These are phyloP conservation scores for Cinchona pubescens DNA, from an alignment of 257 asterid species.

Conservation along the genomic window DNA sequence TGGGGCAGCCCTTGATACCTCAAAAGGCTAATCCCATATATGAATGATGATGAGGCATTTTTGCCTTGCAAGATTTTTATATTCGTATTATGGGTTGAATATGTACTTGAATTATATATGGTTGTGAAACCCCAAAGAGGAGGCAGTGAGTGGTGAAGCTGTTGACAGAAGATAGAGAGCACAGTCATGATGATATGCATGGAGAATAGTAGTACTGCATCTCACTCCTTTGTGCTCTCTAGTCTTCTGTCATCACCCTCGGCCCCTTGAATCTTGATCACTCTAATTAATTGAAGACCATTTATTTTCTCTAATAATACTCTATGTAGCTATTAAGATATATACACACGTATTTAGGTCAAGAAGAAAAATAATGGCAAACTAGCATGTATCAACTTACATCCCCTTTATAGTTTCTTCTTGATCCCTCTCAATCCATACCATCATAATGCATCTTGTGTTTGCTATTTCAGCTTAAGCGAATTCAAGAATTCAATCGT, in stretches of 20 bases:
- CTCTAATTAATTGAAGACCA: neutral
- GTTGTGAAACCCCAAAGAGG: neutral
- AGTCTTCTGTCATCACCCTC: constrained; percentile 71
- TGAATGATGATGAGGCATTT: neutral
- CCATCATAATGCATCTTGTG: neutral
- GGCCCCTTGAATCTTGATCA: constrained; percentile 20
- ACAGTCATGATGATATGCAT: constrained; percentile 37
- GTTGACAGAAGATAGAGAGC: constrained; percentile 55
- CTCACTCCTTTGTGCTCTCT: constrained; percentile 76
- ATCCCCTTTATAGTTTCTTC: neutral
- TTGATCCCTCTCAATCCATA: neutral
- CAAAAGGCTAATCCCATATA: neutral
- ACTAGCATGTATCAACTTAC: neutral
- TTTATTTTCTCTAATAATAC: neutral
- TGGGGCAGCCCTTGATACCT: neutral
- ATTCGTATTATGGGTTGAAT: no score
- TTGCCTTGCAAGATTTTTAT: neutral
- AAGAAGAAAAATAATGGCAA: neutral
- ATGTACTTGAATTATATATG: neutral
- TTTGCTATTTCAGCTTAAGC: neutral
- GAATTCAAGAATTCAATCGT: neutral
- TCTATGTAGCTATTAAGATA: neutral
- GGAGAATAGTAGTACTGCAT: constrained; percentile 34
- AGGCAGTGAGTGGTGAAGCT: constrained; percentile 26
- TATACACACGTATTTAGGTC: neutral